Base-by-base conservation (phyloP, 202 grass and related monocot genomes). In the Schoenoplectus triqueter region DNA sequence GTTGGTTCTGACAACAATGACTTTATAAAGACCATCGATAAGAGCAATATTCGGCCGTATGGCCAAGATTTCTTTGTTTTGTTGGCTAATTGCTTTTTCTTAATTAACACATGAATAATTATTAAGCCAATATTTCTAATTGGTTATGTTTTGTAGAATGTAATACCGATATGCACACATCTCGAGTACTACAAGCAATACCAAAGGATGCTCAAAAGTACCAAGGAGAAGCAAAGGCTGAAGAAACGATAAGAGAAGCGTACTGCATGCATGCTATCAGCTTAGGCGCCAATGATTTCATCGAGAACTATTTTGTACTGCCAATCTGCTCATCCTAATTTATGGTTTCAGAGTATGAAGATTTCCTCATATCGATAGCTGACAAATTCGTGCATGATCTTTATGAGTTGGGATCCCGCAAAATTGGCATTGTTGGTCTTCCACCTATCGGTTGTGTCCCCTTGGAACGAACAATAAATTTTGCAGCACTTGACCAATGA, bases 1-100 rank as follows among this genome's bases (percentile, higher is more conserved):
- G 88, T 93, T 6, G 88, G 90, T 87, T 31, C 91, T 9, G 91
- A 88, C 6, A 91, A 91, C 83, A 93, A 93, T 74, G 80, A 91
- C 82, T 60, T 5, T 17, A 13, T 87, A 21, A 14, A 19, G 45
- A 90, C 91, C 46, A n/a, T 14, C 49, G 69, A 61, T 66, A 81
- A 70, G 82, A 85, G 86, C 70, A 87, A 93, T 89, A 89, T 87
- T 75, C 81, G 47, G 66, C 92, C 88, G 0, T 94, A 92, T 78
- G 92, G 92, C 0, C 20, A 72, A 5, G 92, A 94, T 87, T 92
- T 80, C 82, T 47, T 31, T 31, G 31, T 31, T 31, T 31, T 31
- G 31, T 31, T 31, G 31, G 31, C 22, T 71, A 41, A 5, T 71
- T 15, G 2, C 3, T 63, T 18, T 63, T 54, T 2, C 20, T 40